Evolutionary conservation across 352 stramenopile species (phyloP).

Genomic region (Phytophthora megakarya): DNA sequence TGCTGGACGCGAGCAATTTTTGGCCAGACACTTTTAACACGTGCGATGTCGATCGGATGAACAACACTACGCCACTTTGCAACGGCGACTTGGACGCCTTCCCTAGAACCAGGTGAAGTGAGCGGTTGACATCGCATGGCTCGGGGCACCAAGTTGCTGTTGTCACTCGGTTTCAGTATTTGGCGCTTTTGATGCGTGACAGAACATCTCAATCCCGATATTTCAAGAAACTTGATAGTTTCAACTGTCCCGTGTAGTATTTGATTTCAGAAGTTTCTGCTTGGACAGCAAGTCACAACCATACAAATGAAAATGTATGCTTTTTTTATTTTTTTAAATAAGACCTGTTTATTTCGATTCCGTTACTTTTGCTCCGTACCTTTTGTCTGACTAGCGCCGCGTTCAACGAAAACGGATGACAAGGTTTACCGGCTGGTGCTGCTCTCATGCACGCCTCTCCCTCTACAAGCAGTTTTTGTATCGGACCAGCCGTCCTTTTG

Average conservation of each 20-base stretch:
- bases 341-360: not conserved
- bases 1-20: conserved; percentile 11
- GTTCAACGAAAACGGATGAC: conserved; percentile 31
- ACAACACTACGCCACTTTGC: conserved; percentile 16
- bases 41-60: conserved; percentile 27
- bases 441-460: conserved; percentile 27
- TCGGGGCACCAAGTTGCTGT: conserved; percentile 19
- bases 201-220: not conserved
- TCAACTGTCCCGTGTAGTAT: no score
- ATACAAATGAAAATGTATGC: conserved; percentile 8
- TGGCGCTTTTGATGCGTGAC: conserved; percentile 12
- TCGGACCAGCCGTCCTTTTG: conserved; percentile 24
- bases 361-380: conserved; percentile 9
- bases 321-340: no score
- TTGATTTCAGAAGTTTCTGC: not conserved
- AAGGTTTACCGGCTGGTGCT: conserved; percentile 24
- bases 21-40: conserved; percentile 14
- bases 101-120: conserved; percentile 32
- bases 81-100: conserved; percentile 12
- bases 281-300: not conserved
- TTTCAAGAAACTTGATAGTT: not conserved
- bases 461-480: conserved; percentile 29
- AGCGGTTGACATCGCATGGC: conserved; percentile 11
- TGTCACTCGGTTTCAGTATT: conserved; percentile 26
- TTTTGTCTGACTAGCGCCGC: conserved; percentile 25